These are phyloP conservation scores for Rhizopogon vinicolor DNA, from an alignment of 768 basidiomycete genomes.

Conservation along the genomic window DNA sequence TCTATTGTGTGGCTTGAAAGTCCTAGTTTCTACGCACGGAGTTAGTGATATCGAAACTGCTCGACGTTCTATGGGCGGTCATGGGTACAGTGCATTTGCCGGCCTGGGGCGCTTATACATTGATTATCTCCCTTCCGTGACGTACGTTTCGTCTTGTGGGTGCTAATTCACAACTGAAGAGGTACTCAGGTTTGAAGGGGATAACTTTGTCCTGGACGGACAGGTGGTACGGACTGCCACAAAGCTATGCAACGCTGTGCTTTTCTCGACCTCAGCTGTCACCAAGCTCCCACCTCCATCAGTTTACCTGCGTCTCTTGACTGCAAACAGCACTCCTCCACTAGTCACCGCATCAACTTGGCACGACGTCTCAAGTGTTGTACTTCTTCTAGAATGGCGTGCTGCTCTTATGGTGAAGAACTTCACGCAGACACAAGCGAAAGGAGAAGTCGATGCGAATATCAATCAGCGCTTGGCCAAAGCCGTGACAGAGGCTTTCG, in stretches of 20 bases:
- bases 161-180: neutral
- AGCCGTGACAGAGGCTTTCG: slow-evolving; percentile 67
- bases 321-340: slow-evolving; percentile 15
- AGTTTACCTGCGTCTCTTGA: slow-evolving; percentile 52
- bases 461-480: slow-evolving; percentile 54
- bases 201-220: slow-evolving; percentile 72
- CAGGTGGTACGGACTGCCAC: slow-evolving; percentile 72
- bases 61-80: slow-evolving; percentile 70
- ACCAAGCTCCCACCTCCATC: slow-evolving; percentile 10
- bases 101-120: slow-evolving; percentile 64
- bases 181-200: slow-evolving; percentile 60
- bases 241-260: slow-evolving; percentile 43
- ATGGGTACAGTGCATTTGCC: slow-evolving; percentile 67
- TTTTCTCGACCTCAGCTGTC: slow-evolving; percentile 40
- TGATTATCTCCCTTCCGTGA: slow-evolving; percentile 59
- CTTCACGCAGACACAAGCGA: slow-evolving; percentile 30
- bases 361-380: slow-evolving; percentile 34
- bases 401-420: slow-evolving; percentile 54
- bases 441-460: slow-evolving; percentile 39
- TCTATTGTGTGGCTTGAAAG: slow-evolving; percentile 64
- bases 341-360: slow-evolving; percentile 22
- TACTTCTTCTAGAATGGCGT: slow-evolving; percentile 57
- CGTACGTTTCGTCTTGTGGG: slow-evolving; percentile 34
- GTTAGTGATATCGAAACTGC: slow-evolving; percentile 61
- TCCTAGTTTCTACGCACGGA: slow-evolving; percentile 46